Conservation (phyloP, 768 basidiomycete genomes). For the Boletus tomentosulus region DNA sequence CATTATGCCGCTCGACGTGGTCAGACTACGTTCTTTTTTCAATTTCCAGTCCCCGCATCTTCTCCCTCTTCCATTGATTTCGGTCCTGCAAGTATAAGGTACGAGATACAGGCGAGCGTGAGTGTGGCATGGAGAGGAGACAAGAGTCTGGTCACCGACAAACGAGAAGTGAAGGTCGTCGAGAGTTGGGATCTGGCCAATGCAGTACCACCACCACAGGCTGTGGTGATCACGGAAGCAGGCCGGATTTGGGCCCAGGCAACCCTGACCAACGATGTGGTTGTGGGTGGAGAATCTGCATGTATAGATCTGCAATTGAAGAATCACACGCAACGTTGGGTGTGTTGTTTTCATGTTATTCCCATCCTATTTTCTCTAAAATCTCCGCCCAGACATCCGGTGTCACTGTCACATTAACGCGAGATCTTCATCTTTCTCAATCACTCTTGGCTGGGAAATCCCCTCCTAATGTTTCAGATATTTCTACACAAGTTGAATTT, state of each 20-base stretch:
- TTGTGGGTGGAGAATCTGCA: conserved; percentile 65
- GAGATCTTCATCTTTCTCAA: conserved; percentile 55
- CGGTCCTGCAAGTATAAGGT: conserved; percentile 62
- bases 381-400: conserved; percentile 56
- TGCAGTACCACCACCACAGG: conserved; percentile 45
- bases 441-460: conserved; percentile 20
- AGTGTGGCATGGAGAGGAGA: conserved; percentile 76
- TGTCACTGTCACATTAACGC: conserved; percentile 54
- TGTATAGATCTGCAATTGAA: conserved; percentile 76
- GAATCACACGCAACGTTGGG: conserved; percentile 81
- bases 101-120: conserved; percentile 70
- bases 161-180: conserved; percentile 58
- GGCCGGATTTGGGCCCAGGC: conserved; percentile 80
- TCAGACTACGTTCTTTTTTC: conserved; percentile 74
- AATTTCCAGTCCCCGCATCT: conserved; percentile 62
- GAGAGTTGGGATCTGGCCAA: conserved; percentile 42
- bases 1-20: conserved; percentile 76
- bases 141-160: conserved; percentile 61
- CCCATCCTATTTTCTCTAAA: conserved; percentile 4
- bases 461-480: conserved; percentile 54
- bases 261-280: conserved; percentile 54
- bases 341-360: conserved; percentile 23
- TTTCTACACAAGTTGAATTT: conserved; percentile 64
- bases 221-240: conserved; percentile 65
- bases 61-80: conserved; percentile 72